Conservation (phyloP, 352 stramenopile genomes). For the Pythium scleroteichum region DNA sequence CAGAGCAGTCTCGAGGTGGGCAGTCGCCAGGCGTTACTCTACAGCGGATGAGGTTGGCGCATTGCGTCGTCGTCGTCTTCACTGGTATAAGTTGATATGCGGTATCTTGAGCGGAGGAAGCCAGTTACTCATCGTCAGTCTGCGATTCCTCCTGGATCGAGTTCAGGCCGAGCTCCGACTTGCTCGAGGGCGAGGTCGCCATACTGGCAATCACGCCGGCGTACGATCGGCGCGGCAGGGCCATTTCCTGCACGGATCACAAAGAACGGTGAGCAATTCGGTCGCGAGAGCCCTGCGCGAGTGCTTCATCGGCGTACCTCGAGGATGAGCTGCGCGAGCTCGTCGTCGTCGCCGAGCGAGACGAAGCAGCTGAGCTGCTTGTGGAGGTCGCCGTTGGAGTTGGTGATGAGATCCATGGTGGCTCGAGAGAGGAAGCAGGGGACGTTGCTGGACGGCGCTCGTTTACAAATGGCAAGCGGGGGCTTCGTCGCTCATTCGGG, state of each 20-base stretch:
- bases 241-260: slow-evolving; percentile 48
- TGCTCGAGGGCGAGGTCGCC: slow-evolving; percentile 55
- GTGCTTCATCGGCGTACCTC: slow-evolving; percentile 38
- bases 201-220: slow-evolving; percentile 60
- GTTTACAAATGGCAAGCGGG: slow-evolving; percentile 22
- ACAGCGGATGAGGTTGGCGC: background rate
- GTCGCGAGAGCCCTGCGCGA: background rate
- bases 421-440: background rate
- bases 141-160: slow-evolving; percentile 72
- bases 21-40: too few relatives aligned
- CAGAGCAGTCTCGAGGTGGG: background rate
- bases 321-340: slow-evolving; percentile 75
- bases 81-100: slow-evolving; percentile 17
- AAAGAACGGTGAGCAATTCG: background rate
- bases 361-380: slow-evolving; percentile 79
- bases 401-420: slow-evolving; percentile 20
- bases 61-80: slow-evolving; percentile 19
- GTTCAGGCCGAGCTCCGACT: slow-evolving; percentile 59
- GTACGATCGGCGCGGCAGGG: slow-evolving; percentile 57
- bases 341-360: slow-evolving; percentile 63
- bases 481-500: slow-evolving; percentile 2
- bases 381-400: slow-evolving; percentile 38
- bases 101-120: too few relatives aligned
- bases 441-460: slow-evolving; percentile 8
- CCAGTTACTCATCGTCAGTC: slow-evolving; percentile 43